Base-by-base conservation (phyloP, 352 stramenopile genomes). In the Phytophthora pseudosyringae region DNA sequence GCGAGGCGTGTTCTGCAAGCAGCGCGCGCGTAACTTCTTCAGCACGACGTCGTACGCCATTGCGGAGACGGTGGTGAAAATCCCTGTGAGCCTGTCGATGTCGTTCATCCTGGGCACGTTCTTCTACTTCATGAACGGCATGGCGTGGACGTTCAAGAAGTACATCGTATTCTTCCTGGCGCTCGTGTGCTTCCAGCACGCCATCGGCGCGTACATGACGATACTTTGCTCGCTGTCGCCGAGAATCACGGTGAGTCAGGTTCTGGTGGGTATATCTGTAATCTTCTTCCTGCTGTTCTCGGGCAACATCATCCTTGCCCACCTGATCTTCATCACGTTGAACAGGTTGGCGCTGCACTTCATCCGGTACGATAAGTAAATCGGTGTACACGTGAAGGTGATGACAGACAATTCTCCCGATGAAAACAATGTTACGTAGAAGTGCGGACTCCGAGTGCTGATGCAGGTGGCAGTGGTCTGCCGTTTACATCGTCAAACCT, bases 41-140 rank as follows among this genome's bases (percentile, higher is more conserved):
- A 81, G 87, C 2, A 90, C 90, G 4, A 75, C 73, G 3, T 89
- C 87, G 28, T 97, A 97, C 53, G 64, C 88, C 4, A 84, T 97
- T 58, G 90, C 80, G 1, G 75, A 82, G 29, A 75, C 56, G 52
- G 55, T 89, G 8, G 75, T 93, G 18, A 73, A 87, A 59, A 80
- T 89, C 12, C 71, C 85, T 6, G 79, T 93, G 51, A 81, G 83
- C 71, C 75, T 97, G 60, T 75, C 80, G 0, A 90, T 89, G 0
- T 75, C 74, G 9, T 75, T 86, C 25, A 67, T 86, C 9, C 36
- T 86, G 31, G 73, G 90, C 64, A 80, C 90, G 15, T 80, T 86
- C 59, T 88, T 87, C 67, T 98, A 98, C 73, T 98, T 91, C 59
- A 95, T 97, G 82, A 93, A 91, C 59, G 91, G 91, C 1, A 62